These are phyloP conservation scores for Hypholoma fasciculare DNA, from an alignment of 768 basidiomycete species.

Conservation along the genomic window DNA sequence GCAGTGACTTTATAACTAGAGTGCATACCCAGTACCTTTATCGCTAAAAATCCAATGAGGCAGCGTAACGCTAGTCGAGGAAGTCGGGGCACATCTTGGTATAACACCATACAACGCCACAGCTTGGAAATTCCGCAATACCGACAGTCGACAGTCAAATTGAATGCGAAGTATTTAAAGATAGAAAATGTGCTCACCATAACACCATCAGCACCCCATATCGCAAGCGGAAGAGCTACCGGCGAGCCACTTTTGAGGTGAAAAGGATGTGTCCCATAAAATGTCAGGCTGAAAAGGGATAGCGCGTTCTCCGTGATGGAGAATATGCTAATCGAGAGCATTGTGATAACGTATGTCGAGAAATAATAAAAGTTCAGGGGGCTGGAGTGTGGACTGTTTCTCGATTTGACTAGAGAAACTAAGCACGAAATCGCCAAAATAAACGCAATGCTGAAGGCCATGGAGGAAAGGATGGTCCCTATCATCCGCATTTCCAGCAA, in stretches of 20 bases:
- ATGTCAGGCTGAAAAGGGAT: neutral
- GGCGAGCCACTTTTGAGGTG: constrained; percentile 7
- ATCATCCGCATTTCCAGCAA: constrained; percentile 11
- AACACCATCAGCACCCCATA: constrained; percentile 17
- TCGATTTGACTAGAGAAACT: neutral
- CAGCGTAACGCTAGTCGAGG: neutral
- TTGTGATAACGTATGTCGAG: constrained; percentile 2
- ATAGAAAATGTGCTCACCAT: constrained; percentile 10
- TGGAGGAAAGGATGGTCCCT: constrained; percentile 11
- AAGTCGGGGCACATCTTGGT: constrained; percentile 3
- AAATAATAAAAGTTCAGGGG: neutral
- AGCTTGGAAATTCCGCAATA: neutral
- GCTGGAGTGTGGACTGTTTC: neutral
- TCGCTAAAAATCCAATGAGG: constrained; percentile 3
- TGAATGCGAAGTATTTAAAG: too few relatives aligned
- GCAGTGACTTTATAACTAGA: neutral
- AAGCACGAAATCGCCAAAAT: constrained; percentile 9
- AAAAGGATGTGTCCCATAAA: neutral
- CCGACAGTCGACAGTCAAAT: neutral
- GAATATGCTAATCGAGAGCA: constrained; percentile 12
- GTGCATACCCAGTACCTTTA: constrained; percentile 1
- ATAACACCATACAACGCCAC: constrained; percentile 15
- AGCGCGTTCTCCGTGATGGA: constrained; percentile 8
- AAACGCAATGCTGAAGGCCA: constrained; percentile 11
- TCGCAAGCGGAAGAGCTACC: constrained; percentile 10